phyloP scores from a whole-genome alignment of 306 rosid genomes.

The Lithocarpus polystachyus region DNA sequence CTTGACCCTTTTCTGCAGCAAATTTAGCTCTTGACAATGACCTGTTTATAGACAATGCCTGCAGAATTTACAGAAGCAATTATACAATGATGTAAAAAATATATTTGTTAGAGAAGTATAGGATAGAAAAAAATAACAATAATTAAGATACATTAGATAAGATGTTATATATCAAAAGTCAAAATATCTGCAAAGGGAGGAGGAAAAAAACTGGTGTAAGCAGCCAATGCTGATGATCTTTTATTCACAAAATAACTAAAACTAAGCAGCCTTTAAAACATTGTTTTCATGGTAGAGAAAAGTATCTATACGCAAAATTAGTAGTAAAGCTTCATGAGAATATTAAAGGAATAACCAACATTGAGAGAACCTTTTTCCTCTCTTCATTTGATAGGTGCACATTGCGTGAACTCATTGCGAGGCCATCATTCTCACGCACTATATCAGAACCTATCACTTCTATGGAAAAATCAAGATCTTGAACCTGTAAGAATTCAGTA shows the following conservation, averaged over 20 bases:
- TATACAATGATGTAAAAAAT: neutral
- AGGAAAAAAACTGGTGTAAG: neutral
- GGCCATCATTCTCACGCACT: conserved; percentile 69
- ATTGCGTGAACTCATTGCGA: conserved; percentile 95
- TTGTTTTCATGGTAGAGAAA: neutral
- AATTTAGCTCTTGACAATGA: conserved; percentile 64
- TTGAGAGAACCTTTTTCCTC: conserved; percentile 56
- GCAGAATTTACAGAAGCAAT: conserved; percentile 1
- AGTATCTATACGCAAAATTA: neutral
- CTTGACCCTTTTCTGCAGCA: conserved; percentile 62
- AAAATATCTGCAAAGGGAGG: neutral
- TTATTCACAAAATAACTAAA: neutral
- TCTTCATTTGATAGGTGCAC: conserved; percentile 75
- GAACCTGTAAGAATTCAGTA: conserved; percentile 54
- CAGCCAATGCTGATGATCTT: neutral
- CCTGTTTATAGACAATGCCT: conserved; percentile 78
- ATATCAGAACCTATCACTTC: conserved; percentile 69
- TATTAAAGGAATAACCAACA: neutral
- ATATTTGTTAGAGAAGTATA: neutral
- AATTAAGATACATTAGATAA: neutral
- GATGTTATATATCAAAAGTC: neutral
- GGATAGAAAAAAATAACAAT: neutral
- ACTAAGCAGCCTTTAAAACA: neutral
- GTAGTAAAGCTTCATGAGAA: neutral
- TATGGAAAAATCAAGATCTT: conserved; percentile 81